These are phyloP conservation scores for Fusarium sp. DNA, from an alignment of 2,329 filamentous ascomycete species.

Conservation along the genomic window DNA sequence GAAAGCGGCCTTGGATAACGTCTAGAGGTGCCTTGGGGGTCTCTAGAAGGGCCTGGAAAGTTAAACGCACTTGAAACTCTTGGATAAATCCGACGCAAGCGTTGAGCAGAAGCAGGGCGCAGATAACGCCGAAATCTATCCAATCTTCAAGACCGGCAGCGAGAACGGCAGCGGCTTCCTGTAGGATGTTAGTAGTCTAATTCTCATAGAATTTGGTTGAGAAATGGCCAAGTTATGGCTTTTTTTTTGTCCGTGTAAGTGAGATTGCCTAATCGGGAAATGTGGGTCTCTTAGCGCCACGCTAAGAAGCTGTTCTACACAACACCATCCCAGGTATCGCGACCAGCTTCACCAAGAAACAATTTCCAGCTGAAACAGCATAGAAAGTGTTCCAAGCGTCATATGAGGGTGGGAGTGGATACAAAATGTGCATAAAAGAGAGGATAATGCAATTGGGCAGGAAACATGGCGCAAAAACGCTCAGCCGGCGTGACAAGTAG, in stretches of 20 bases:
- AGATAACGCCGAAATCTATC: conserved; percentile 95
- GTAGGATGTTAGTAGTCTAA: not conserved
- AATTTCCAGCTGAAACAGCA: not conserved
- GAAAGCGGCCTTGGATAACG: no score
- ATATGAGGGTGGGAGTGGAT: no score
- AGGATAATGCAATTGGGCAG: not conserved
- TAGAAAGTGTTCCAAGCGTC: no score
- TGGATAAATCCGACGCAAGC: conserved; percentile 88
- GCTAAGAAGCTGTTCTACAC: no score
- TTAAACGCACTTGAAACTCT: conserved; percentile 73
- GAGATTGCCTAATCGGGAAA: not conserved
- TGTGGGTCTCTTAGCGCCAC: not conserved
- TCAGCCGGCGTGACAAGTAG: not conserved
- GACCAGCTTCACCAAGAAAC: not conserved
- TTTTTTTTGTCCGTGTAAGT: not conserved
- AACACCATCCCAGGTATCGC: not conserved
- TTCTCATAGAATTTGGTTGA: not conserved
- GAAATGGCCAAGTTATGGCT: not conserved
- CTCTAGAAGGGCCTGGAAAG: not conserved
- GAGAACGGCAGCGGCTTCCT: conserved; percentile 78
- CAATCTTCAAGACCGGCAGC: conserved; percentile 88
- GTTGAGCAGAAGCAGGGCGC: conserved; percentile 84
- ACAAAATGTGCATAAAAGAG: not conserved
- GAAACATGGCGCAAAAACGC: no score
- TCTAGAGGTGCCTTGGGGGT: no score